Evolutionary conservation across 495 filamentous ascomycete species (phyloP), one percentile per base, ranked within the genome.

Genomic region (Hypoxylon crocopeplum): DNA sequence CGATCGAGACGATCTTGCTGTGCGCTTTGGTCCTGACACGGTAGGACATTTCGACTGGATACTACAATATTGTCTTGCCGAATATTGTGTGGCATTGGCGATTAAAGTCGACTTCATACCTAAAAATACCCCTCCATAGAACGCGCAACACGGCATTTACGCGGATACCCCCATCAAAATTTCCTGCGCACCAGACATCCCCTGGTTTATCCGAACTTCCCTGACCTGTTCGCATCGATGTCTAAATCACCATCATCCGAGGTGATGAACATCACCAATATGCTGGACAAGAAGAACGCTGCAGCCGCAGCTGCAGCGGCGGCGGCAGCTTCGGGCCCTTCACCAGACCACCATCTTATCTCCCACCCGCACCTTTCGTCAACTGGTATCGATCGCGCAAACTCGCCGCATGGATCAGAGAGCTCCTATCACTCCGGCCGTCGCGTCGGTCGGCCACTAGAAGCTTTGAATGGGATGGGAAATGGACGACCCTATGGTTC

Each of bases 361-460:
- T 64, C 77, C 7, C 83, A 85, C 53, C 75, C 78, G 3, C 77
- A 81, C 55, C 76, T 69, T 75, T 84, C 38, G 77, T 83, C 57
- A 81, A 78, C 68, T 80, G 20, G 82, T 45, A 81, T 88, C 59
- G 90, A 94, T 38, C 86, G 88, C 33, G 83, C 83, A 38, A 79
- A 77, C 48, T 88, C 88, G 22, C 82, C 90, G 17, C 89, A 90
- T 69, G 79, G 84, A 19, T 88, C 85, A 2, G 88, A 93, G 56
- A 82, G 82, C 48, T 82, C 84, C 12, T 69, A 86, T 74, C 79
- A 86, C 78, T 80, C 82, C 22, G 72, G 72, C 24, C 73, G 67
- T 15, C 72, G 78, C 56, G 20, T 42, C 61, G 62, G 75, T 16
- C 71, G 80, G 54, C 75, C 79, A 39, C 76, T 78, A 48, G 76